Evolutionary conservation across 164 flowering plant genomes (phyloP).

Genomic region (Kalanchoe fedtschenkoi): DNA sequence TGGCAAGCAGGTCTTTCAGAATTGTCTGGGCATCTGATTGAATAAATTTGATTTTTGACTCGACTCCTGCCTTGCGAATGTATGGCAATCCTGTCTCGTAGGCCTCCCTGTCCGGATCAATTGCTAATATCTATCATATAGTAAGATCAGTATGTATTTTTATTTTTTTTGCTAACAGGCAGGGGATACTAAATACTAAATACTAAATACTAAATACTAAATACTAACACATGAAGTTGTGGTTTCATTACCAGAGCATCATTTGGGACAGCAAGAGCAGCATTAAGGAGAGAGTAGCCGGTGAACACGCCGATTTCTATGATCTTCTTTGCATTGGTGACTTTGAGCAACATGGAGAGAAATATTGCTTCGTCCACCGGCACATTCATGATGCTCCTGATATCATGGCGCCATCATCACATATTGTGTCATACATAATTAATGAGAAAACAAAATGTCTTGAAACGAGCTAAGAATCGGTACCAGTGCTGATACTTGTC

Average conservation of each 20-base stretch:
- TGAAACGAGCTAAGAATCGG: too few species aligned
- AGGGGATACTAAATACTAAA: background rate
- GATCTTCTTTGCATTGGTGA: conserved; percentile 37
- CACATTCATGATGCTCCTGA: background rate
- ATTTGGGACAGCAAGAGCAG: conserved; percentile 42
- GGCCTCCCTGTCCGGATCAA: conserved; percentile 32
- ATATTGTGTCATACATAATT: too few species aligned
- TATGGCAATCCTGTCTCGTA: conserved; percentile 38
- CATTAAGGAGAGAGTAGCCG: conserved; percentile 45
- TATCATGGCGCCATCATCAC: background rate
- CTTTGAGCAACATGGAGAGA: conserved; percentile 32
- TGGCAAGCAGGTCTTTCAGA: conserved; percentile 15
- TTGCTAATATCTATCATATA: conserved; percentile 29
- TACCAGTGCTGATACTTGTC: conserved; percentile 13
- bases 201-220: background rate
- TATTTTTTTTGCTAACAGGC: too few species aligned
- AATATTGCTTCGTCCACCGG: conserved; percentile 31
- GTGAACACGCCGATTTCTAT: conserved; percentile 52
- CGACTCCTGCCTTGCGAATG: conserved; percentile 36
- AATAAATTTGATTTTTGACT: conserved; percentile 30
- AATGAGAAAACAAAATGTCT: too few species aligned
- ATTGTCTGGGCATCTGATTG: conserved; percentile 17
- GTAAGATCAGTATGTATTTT: too few species aligned
- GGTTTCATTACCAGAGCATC: conserved; percentile 44
- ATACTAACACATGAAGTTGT: too few species aligned